A percentile compares a stretch with the other conserved stretches of the same genome.
phyloP scores from a whole-genome alignment of 768 basidiomycete genomes.

The Melanogaster broomeanus region DNA sequence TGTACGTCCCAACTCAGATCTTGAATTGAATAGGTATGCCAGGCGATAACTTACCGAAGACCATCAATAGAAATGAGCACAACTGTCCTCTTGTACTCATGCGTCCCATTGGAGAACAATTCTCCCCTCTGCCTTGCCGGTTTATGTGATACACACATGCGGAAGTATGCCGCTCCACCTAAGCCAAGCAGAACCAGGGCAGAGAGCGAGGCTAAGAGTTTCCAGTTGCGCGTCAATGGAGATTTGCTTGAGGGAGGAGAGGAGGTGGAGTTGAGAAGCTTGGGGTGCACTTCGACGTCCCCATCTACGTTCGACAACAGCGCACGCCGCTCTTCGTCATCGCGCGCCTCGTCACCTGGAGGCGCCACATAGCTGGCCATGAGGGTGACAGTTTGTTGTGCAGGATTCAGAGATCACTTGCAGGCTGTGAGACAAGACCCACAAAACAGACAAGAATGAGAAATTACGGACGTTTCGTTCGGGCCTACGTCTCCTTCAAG shows the following conservation, averaged over 20 bases:
- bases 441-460: too few species aligned
- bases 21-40: neutral
- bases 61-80: constrained; percentile 89
- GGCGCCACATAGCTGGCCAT: constrained; percentile 1
- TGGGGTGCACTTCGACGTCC: neutral
- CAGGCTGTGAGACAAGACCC: too few species aligned
- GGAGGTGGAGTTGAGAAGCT: neutral
- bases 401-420: too few species aligned
- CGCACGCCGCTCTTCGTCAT: constrained; percentile 28
- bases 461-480: too few species aligned
- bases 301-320: constrained; percentile 20
- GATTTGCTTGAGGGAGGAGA: neutral
- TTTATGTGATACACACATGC: neutral
- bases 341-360: neutral
- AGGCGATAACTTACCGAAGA: constrained; percentile 51
- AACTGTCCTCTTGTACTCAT: constrained; percentile 78
- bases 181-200: constrained; percentile 14
- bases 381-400: neutral
- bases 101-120: constrained; percentile 77
- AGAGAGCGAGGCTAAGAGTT: constrained; percentile 11
- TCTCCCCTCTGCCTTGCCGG: constrained; percentile 20
- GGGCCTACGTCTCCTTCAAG: too few species aligned
- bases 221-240: constrained; percentile 4
- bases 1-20: constrained; percentile 28
- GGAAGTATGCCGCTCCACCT: constrained; percentile 12